Percentiles rank a stretch among this genome's conserved stretches.
phyloP scores from a whole-genome alignment of 1,139 yeast species.

The Nakaseomyces kungkrabaensis region DNA sequence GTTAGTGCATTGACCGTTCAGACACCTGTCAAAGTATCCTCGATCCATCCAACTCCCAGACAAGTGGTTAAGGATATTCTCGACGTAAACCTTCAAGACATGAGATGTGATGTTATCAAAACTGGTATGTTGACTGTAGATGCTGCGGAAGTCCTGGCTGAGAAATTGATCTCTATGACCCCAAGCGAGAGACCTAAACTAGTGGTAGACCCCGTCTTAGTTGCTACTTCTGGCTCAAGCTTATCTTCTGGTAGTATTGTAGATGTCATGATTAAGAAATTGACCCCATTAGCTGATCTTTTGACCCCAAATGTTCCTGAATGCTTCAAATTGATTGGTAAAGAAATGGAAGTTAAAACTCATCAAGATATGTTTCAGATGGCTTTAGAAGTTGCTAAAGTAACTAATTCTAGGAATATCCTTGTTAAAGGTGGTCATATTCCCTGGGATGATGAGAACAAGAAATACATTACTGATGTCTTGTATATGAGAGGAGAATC shows the following conservation, averaged over 20 bases:
- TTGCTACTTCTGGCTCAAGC: conserved; percentile 64
- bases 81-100: conserved; percentile 50
- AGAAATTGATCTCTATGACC: conserved; percentile 30
- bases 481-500: conserved; percentile 41
- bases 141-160: conserved; percentile 43
- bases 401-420: conserved; percentile 43
- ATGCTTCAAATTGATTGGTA: conserved; percentile 34
- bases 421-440: conserved; percentile 78
- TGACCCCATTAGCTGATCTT: conserved; percentile 48
- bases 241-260: conserved; percentile 42
- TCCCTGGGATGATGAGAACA: conserved; percentile 37
- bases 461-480: conserved; percentile 43
- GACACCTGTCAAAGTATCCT: conserved; percentile 53
- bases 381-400: conserved; percentile 36
- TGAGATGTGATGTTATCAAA: conserved; percentile 61
- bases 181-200: conserved; percentile 29
- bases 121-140: conserved; percentile 69
- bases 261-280: conserved; percentile 33
- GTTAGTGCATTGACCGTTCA: conserved; percentile 80
- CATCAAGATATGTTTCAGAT: conserved; percentile 35
- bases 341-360: conserved; percentile 16
- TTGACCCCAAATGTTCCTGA: conserved; percentile 74
- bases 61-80: conserved; percentile 39
- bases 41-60: conserved; percentile 40
- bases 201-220: conserved; percentile 77